Base-by-base conservation (phyloP, 768 basidiomycete species). In the Lepiota subincarnata region DNA sequence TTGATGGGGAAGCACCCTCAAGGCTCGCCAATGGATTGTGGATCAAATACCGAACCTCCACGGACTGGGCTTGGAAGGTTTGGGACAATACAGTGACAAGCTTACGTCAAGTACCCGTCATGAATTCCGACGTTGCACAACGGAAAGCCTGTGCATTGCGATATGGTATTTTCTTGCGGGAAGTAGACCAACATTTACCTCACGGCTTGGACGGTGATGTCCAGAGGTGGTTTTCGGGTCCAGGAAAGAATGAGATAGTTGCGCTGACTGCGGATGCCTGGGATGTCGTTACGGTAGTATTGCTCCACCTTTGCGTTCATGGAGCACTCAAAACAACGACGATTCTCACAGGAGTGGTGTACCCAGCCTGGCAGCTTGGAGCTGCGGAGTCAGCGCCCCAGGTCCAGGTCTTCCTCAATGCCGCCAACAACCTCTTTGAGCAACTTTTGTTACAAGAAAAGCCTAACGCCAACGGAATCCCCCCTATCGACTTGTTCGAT, bases 71-170 rank as follows among this genome's bases (percentile, higher is more conserved):
- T 1, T 86, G 82, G 82, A 86, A 84, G 60, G 86, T 87, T 16
- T 92, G 89, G 89, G 88, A 91, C 63, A 91, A 88, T 60, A 82
- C 85, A 1, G 75, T 92, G 40, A 81, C 86, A 5, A 85, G 84
- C 48, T 71, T 92, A 40, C 86, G 84, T 39, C 85, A 87, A 63
- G 74, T 88, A 40, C 81, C 84, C 5, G 66, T 68, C 40, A 79
- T 86, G 73, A 75, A 75, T 13, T 60, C 72, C 3, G 82, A 84
- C 52, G 53, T 64, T 6, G 64, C 67, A 48, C 74, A 68, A 20
- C 79, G 80, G 19, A 72, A 75, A 46, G 68, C 71, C 34, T 81
- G 80, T 56, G 84, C 84, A 2, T 59, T 86, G 26, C 78, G 82
- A 46, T 92, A 90, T 61, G 86, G 81, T 4, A 69, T 70, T 12